A percentile compares a stretch with the other conserved stretches of the same genome.
Conservation (phyloP, 2,329 filamentous ascomycete species). For the Cryphonectria naterciae region DNA sequence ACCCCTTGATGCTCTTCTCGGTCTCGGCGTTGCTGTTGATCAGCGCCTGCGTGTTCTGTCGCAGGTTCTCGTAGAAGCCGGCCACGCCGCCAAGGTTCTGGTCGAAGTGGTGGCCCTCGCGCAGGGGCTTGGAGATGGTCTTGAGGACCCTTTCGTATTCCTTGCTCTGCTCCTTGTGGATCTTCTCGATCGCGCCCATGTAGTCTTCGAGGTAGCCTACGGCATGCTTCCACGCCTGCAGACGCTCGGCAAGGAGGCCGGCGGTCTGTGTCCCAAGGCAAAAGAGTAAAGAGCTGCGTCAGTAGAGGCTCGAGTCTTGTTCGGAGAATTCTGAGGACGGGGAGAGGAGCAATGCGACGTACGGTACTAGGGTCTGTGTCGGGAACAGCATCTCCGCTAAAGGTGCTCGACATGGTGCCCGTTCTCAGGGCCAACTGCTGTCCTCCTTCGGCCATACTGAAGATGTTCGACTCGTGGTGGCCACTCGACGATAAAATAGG, state of each 20-base stretch:
- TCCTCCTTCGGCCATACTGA: conserved; percentile 25
- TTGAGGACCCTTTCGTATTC: conserved; percentile 96
- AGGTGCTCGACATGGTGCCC: conserved; percentile 40
- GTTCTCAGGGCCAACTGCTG: conserved; percentile 32
- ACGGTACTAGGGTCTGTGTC: conserved; percentile 63
- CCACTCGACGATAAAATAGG: neutral
- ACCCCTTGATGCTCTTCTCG: conserved; percentile 84
- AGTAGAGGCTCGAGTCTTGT: conserved; percentile 3
- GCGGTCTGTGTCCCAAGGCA: conserved; percentile 59
- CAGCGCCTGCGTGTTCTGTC: conserved; percentile 88
- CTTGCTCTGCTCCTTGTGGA: conserved; percentile 82
- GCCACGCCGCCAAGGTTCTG: conserved; percentile 85
- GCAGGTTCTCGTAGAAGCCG: conserved; percentile 91
- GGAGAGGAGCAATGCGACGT: conserved; percentile 36
- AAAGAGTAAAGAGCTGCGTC: neutral
- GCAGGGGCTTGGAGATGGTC: conserved; percentile 84
- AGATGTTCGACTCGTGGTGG: neutral
- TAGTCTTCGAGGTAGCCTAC: conserved; percentile 92
- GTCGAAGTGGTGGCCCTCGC: conserved; percentile 91
- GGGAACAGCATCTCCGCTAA: conserved; percentile 62
- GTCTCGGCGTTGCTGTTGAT: conserved; percentile 90
- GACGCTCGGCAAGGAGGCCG: conserved; percentile 81
- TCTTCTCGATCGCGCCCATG: conserved; percentile 80
- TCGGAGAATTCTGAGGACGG: neutral
- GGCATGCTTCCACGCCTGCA: conserved; percentile 96